Percentiles rank a stretch among this genome's conserved stretches.
phyloP scores from a whole-genome alignment of 2,329 filamentous ascomycete species.

The Venturia carpophila region DNA sequence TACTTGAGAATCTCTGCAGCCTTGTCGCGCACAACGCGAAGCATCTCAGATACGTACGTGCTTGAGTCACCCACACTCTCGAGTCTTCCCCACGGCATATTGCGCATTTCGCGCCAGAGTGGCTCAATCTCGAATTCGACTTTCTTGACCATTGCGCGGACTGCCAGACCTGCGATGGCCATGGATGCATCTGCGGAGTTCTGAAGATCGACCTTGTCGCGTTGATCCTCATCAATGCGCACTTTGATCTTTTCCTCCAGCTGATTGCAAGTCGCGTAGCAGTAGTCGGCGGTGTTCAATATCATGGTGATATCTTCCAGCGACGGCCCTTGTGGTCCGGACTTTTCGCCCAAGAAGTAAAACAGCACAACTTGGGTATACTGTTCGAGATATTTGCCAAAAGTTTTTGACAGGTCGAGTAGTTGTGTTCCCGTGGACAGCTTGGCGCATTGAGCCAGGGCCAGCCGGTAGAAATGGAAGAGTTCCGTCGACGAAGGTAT shows the following conservation, averaged over 20 bases:
- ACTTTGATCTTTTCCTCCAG: conserved; percentile 91
- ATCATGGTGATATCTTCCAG: conserved; percentile 77
- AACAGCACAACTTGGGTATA: conserved; percentile 91
- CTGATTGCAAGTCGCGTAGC: conserved; percentile 86
- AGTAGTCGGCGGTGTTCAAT: conserved; percentile 95
- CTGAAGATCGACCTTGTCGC: conserved; percentile 73
- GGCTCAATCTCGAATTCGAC: conserved; percentile 78
- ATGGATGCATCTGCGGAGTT: conserved; percentile 93
- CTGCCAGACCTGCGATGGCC: conserved; percentile 81
- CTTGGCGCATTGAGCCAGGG: conserved; percentile 89
- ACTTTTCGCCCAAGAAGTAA: conserved; percentile 56
- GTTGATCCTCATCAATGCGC: conserved; percentile 73
- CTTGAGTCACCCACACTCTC: conserved; percentile 91
- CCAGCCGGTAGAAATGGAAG: conserved; percentile 93
- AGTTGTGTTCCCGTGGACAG: conserved; percentile 84
- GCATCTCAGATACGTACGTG: conserved; percentile 76
- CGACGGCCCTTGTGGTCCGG: conserved; percentile 47
- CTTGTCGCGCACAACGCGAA: conserved; percentile 63
- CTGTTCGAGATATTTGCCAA: conserved; percentile 89
- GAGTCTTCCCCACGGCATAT: conserved; percentile 90
- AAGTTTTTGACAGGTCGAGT: conserved; percentile 72
- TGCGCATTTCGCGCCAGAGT: conserved; percentile 94
- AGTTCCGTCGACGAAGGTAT: conserved; percentile 91
- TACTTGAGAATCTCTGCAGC: conserved; percentile 67
- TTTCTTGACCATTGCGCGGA: conserved; percentile 73